Evolutionary conservation across 345 rosid species (phyloP).

Genomic region (Cardiospermum halicacabum): DNA sequence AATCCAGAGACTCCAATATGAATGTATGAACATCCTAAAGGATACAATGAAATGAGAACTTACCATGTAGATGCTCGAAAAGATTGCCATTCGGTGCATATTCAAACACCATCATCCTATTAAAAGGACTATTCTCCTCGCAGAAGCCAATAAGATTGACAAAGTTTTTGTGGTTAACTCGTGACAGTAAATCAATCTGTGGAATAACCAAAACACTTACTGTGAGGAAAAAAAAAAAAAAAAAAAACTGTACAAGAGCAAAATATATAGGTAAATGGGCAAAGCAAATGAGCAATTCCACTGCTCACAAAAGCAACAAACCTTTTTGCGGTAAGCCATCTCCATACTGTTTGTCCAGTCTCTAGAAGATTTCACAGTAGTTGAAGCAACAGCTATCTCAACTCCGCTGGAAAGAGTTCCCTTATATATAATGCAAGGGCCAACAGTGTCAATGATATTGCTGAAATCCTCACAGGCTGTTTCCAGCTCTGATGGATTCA

Average conservation of each 20-base stretch:
- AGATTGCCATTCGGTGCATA: constrained; percentile 91
- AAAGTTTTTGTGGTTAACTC: constrained; percentile 89
- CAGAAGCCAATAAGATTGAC: constrained; percentile 83
- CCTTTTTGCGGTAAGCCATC: constrained; percentile 73
- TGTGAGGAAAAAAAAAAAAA: neutral
- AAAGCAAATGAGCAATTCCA: neutral
- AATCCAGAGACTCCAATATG: constrained; percentile 3
- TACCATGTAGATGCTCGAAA: constrained; percentile 88
- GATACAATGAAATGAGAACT: constrained; percentile 6
- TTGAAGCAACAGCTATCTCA: constrained; percentile 84
- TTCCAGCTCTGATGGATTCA: constrained; percentile 78
- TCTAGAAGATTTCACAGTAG: constrained; percentile 37
- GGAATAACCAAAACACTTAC: constrained; percentile 11
- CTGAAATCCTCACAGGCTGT: constrained; percentile 99
- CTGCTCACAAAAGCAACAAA: constrained; percentile 11
- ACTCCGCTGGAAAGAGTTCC: constrained; percentile 98
- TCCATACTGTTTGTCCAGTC: constrained; percentile 70
- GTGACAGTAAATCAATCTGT: constrained; percentile 72
- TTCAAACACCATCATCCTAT: constrained; percentile 97
- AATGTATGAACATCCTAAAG: neutral
- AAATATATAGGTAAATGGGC: neutral
- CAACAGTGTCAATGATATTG: constrained; percentile 64
- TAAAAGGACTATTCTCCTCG: constrained; percentile 87
- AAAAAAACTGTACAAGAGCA: neutral
- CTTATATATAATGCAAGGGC: constrained; percentile 64